These are phyloP conservation scores for Geotrichum australiense DNA, from an alignment of 1,139 yeast genomes.

Conservation along the genomic window DNA sequence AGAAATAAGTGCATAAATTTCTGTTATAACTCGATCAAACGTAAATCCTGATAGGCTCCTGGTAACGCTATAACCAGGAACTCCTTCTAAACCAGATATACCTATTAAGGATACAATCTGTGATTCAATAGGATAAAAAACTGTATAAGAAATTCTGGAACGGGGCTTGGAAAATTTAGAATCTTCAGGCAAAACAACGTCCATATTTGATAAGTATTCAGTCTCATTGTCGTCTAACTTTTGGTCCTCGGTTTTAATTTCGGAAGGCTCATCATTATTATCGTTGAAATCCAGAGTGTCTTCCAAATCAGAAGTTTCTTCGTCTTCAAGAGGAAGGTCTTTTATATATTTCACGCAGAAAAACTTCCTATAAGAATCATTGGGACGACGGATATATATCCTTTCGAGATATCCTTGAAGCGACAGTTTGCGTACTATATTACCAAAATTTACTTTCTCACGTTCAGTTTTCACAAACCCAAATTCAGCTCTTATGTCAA, in stretches of 20 bases:
- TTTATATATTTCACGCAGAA: constrained; percentile 54
- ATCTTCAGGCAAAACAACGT: constrained; percentile 5
- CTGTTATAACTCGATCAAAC: constrained; percentile 45
- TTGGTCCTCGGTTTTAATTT: constrained; percentile 25
- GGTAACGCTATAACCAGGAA: constrained; percentile 50
- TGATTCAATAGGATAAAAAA: constrained; percentile 53
- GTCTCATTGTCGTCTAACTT: constrained; percentile 25
- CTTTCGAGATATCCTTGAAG: constrained; percentile 49
- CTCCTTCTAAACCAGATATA: constrained; percentile 41
- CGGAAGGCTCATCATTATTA: too few species aligned
- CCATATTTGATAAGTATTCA: constrained; percentile 8
- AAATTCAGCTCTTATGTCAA: constrained; percentile 27
- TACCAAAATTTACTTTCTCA: constrained; percentile 45
- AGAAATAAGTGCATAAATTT: constrained; percentile 42
- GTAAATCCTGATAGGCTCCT: constrained; percentile 47
- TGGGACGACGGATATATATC: constrained; percentile 50
- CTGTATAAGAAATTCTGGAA: constrained; percentile 36
- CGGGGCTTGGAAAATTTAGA: constrained; percentile 2
- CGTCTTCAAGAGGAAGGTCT: constrained; percentile 37
- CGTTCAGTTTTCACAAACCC: constrained; percentile 44
- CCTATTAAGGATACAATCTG: constrained; percentile 51
- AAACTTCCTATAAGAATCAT: constrained; percentile 40
- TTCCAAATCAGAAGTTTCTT: constrained; percentile 25
- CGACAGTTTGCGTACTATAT: constrained; percentile 47
- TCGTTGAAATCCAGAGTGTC: constrained; percentile 34